Conservation (phyloP, 2,329 filamentous ascomycete species). For the Ilyonectria sp. region DNA sequence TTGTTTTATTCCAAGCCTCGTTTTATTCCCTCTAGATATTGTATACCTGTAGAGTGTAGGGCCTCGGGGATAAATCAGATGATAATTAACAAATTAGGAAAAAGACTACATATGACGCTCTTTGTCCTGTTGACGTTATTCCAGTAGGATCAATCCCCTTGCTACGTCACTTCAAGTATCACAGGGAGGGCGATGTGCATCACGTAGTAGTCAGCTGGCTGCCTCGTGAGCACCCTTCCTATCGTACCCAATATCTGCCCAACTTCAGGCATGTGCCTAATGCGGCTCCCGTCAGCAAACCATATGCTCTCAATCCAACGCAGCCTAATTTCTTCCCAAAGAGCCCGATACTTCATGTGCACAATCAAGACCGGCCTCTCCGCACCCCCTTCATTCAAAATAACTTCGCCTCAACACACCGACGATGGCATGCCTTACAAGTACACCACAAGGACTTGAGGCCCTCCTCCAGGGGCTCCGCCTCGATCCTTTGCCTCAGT, state of each 20-base stretch:
- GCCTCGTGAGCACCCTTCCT: constrained; percentile 3
- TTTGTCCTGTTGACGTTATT: neutral
- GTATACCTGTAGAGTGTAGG: neutral
- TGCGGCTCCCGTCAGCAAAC: constrained; percentile 4
- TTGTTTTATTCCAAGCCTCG: neutral
- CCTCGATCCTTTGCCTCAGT: constrained; percentile 26
- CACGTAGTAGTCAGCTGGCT: neutral
- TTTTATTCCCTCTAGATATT: neutral
- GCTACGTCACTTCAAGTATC: neutral
- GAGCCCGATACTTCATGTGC: neutral
- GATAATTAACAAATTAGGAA: neutral
- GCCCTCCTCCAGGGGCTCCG: constrained; percentile 24
- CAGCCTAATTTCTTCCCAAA: neutral
- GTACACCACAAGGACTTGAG: constrained; percentile 23
- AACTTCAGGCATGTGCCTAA: constrained; percentile 10
- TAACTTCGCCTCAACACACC: neutral
- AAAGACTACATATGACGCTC: neutral
- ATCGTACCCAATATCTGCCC: constrained; percentile 21
- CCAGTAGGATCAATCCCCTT: neutral
- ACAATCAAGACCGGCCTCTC: neutral
- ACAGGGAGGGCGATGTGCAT: neutral
- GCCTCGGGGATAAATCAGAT: neutral
- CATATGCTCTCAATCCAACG: neutral
- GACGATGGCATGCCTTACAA: constrained; percentile 21
- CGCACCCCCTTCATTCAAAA: neutral